phyloP scores from a whole-genome alignment of 2,329 filamentous ascomycete species.

The Colletotrichum gigasporum region DNA sequence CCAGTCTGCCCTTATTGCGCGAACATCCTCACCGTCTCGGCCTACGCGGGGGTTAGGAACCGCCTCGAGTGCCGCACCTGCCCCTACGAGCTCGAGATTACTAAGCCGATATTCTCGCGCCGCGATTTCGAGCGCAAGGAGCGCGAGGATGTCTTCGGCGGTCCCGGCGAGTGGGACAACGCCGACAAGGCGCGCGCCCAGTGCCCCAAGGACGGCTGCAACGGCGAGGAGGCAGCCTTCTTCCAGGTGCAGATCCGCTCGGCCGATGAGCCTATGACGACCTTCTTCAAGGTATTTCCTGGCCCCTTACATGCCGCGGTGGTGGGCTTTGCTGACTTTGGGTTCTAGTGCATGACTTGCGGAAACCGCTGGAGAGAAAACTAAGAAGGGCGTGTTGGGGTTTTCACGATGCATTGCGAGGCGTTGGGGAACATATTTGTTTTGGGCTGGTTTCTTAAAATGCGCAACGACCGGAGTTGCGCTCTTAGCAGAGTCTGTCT shows the following conservation, averaged over 20 bases:
- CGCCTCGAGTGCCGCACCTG: constrained; percentile 96
- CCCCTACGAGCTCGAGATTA: constrained; percentile 88
- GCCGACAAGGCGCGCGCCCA: constrained; percentile 85
- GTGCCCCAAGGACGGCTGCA: constrained; percentile 83
- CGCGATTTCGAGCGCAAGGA: constrained; percentile 88
- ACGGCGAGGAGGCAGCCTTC: constrained; percentile 87
- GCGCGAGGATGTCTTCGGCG: constrained; percentile 89
- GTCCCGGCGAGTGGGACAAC: constrained; percentile 88
- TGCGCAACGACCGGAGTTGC: background rate
- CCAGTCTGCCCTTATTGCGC: constrained; percentile 84
- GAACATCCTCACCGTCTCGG: constrained; percentile 82
- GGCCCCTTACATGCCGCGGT: background rate
- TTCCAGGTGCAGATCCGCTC: constrained; percentile 98
- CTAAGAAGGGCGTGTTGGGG: constrained; percentile 40
- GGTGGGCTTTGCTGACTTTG: constrained; percentile 32
- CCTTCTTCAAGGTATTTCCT: constrained; percentile 82
- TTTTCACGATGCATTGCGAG: constrained; percentile 36
- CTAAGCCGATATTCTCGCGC: constrained; percentile 81
- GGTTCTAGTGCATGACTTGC: constrained; percentile 70
- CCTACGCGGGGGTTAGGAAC: constrained; percentile 69
- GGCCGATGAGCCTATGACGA: constrained; percentile 98
- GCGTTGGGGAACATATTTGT: constrained; percentile 35
- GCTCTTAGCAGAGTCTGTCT: background rate
- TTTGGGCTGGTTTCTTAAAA: background rate
- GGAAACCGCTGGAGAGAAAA: constrained; percentile 74